These are phyloP conservation scores for Saccharata proteae DNA, from an alignment of 2,329 filamentous ascomycete species.

Conservation along the genomic window DNA sequence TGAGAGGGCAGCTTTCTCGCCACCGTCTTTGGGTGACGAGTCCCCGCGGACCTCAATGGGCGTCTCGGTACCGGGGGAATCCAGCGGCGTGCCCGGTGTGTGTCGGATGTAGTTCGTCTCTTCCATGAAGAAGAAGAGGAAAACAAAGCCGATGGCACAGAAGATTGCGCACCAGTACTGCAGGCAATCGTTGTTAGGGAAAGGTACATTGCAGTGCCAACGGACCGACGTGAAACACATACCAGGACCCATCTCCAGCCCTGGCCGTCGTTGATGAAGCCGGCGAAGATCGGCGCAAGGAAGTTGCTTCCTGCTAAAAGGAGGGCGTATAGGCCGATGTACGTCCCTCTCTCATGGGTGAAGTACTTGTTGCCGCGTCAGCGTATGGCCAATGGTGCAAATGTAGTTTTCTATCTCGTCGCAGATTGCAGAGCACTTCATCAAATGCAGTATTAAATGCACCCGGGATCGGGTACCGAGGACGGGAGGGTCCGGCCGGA, in stretches of 20 bases:
- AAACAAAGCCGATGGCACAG: constrained; percentile 34
- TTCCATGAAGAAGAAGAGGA: constrained; percentile 48
- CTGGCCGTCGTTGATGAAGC: constrained; percentile 24
- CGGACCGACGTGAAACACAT: too few species aligned
- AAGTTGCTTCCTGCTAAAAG: constrained; percentile 23
- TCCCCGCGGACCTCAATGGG: constrained; percentile 1
- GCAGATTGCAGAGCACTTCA: too few species aligned
- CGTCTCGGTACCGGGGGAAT: constrained; percentile 7
- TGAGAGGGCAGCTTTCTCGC: too few species aligned
- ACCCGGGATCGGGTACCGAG: too few species aligned
- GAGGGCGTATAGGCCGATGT: constrained; percentile 22
- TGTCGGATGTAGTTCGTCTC: constrained; percentile 43
- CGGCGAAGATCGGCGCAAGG: constrained; percentile 23
- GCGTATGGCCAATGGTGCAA: too few species aligned
- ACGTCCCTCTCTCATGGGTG: constrained; percentile 21
- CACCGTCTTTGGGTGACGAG: not conserved
- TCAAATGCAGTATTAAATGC: too few species aligned
- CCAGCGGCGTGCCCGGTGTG: constrained; percentile 13
- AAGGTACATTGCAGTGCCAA: constrained; percentile 24
- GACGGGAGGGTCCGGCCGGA: too few species aligned
- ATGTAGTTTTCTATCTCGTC: too few species aligned
- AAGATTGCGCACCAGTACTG: constrained; percentile 44
- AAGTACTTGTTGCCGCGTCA: too few species aligned
- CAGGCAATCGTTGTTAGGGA: too few species aligned
- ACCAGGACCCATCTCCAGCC: constrained; percentile 25